Percentiles rank a stretch among this genome's conserved stretches.
phyloP scores from a whole-genome alignment of 106 monocot genomes.

The Narthecium ossifragum region DNA sequence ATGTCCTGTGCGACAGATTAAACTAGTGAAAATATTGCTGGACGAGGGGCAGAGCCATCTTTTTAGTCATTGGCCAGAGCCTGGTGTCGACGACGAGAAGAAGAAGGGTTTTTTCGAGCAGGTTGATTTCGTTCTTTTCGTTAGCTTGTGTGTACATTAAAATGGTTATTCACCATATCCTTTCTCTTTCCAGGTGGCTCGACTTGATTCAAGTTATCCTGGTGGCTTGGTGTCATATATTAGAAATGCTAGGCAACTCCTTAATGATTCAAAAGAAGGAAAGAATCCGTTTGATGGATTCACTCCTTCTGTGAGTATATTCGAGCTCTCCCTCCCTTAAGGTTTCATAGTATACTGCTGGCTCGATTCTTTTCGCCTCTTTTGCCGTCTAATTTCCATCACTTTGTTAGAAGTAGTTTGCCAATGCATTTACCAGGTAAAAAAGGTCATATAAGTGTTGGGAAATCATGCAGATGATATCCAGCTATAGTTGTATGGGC shows the following conservation, averaged over 20 bases:
- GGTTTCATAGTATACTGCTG: no score
- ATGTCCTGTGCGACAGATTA: no score
- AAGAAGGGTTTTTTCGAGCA: constrained; percentile 71
- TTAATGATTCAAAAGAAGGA: constrained; percentile 88
- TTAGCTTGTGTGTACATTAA: not conserved
- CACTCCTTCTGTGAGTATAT: constrained; percentile 78
- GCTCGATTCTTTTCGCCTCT: no score
- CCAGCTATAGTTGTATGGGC: no score
- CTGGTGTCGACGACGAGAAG: constrained; percentile 62
- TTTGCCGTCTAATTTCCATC: no score
- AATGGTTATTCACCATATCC: not conserved
- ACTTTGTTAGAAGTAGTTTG: no score
- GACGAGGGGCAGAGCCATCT: constrained; percentile 72
- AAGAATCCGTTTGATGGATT: constrained; percentile 98
- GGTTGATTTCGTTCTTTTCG: constrained; percentile 27
- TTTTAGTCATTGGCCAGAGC: constrained; percentile 77
- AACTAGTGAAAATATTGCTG: constrained; percentile 68
- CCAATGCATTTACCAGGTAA: no score
- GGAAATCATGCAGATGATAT: no score
- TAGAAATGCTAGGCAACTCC: constrained; percentile 68
- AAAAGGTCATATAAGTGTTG: no score
- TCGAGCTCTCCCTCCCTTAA: no score
- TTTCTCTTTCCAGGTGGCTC: constrained; percentile 45
- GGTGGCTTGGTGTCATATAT: constrained; percentile 87
- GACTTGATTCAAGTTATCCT: constrained; percentile 85